Base-by-base conservation (phyloP, 106 monocot genomes). In the Cymbidium sinense region DNA sequence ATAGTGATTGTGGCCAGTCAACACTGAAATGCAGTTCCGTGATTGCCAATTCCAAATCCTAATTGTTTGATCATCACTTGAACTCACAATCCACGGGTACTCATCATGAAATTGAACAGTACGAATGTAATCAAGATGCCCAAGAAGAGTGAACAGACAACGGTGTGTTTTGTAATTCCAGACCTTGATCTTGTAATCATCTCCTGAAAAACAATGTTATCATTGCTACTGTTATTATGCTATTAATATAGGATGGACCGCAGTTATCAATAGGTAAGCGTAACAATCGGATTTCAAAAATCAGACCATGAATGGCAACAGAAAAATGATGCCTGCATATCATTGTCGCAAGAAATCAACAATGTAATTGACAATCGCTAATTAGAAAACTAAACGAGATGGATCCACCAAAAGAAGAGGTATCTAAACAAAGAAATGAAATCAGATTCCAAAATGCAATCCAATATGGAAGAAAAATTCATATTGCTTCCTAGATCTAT, bases 1-100 rank as follows among this genome's bases (percentile, higher is more conserved):
- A 84, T 86, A 88, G 65, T 91, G 88, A 34, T 87, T 91, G 64
- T 91, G 86, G 25, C 88, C 91, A 33, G 91, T 86, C 23, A 91
- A 74, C 21, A 86, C 88, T 0, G 88, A 88, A 61, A 88, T 82
- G 75, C 88, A 88, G 21, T 80, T 91, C 0, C 86, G 77, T 69
- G 91, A 91, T 34, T 91, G 91, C 91, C 88, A 91, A 43, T 91
- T 91, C 91, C 88, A 85, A 50, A 88, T 86, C 61, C 88, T 86
- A 54, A 91, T 88, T 13, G 91, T 91, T 58, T 91, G 86, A 81
- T 91, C 88, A 82, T 91, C 91, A 72, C 91, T 91, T 25, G 91
- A 80, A 76, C 84, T 86, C 29, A 86, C 88, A 67, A 91, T 88
- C 91, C 91, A 91, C 12, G 91, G 91, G 41, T 81, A 88, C 69